Evolutionary conservation across 352 stramenopile species (phyloP), one percentile per base, ranked within the genome.

Genomic region (Elongisporangium undulatum): DNA sequence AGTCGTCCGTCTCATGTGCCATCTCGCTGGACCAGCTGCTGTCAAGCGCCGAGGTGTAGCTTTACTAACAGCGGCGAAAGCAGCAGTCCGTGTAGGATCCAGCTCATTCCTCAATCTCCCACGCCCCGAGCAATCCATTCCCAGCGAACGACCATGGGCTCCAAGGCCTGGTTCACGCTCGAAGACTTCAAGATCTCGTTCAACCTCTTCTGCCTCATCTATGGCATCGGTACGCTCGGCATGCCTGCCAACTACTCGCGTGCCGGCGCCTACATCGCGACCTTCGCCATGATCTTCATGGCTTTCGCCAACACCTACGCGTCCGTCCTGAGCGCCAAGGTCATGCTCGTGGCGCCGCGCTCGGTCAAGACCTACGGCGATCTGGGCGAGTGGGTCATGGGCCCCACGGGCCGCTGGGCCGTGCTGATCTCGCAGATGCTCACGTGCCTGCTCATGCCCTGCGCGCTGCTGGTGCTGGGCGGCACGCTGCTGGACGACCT

Each of bases 241-340:
- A 84, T 87, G 68, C 74, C 77, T 3, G 57, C 65, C 48, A 87
- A 85, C 51, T 87, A 75, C 45, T 70, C 77, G 19, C 77, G 77
- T n/a, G 74, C 76, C 23, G 76, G 76, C 8, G 73, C 75, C 0
- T 16, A 67, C 45, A 67, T 68, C 51, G 77, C 77, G 15, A 66
- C 66, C 6, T 63, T 76, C 41, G 77, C 77, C 1, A 51, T 82
- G 38, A 51, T 73, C 2, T 85, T 81, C 60, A 85, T 85, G 72
- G 73, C 73, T 19, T 79, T 79, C 56, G 71, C 72, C 59, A 85
- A 85, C 63, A 72, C 77, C 20, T 85, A 83, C 61, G 67, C 75
- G 13, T 82, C 76, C 0, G 66, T 85, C 39, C 66, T 71, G 23
- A 60, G 77, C 21, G 79, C 45, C 57, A 71, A 69, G 56, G 61